phyloP scores from a whole-genome alignment of 768 basidiomycete species.

The Boletus pseudo-olivaceus region DNA sequence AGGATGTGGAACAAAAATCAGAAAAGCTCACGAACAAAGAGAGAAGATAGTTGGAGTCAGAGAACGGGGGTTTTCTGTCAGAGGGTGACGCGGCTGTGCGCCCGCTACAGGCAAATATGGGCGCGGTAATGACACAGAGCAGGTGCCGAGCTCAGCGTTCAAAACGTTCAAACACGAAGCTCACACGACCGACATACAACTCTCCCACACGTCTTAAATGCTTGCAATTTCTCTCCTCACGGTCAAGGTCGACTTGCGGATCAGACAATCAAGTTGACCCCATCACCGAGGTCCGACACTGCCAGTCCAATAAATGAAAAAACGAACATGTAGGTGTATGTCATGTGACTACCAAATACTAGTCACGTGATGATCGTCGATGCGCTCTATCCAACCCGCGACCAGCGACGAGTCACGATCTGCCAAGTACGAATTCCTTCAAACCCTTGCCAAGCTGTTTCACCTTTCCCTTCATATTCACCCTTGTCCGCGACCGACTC shows the following conservation, averaged over 20 bases:
- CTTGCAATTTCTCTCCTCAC: neutral
- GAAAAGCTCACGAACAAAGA: constrained; percentile 15
- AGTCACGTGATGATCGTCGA: constrained; percentile 4
- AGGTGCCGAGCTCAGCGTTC: too few species aligned
- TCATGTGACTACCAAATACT: constrained; percentile 6
- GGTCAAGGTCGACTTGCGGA: neutral
- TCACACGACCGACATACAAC: constrained; percentile 8
- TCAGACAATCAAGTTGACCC: neutral
- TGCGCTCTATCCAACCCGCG: too few species aligned
- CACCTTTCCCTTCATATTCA: constrained; percentile 25
- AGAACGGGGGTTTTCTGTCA: constrained; percentile 1
- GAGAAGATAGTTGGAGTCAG: constrained; percentile 14
- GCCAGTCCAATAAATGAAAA: neutral
- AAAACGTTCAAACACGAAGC: constrained; percentile 7
- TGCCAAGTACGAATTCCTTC: constrained; percentile 31
- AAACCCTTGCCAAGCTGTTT: constrained; percentile 30
- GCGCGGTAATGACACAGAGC: neutral
- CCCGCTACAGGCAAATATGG: neutral
- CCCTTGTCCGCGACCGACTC: constrained; percentile 15
- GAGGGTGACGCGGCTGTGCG: constrained; percentile 1
- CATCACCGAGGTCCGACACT: neutral
- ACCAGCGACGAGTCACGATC: constrained; percentile 11
- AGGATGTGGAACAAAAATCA: constrained; percentile 9
- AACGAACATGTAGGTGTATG: constrained; percentile 7
- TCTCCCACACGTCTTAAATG: neutral